Base-by-base conservation (phyloP, 176 grass and related monocot genomes). In the Ananas comosus region DNA sequence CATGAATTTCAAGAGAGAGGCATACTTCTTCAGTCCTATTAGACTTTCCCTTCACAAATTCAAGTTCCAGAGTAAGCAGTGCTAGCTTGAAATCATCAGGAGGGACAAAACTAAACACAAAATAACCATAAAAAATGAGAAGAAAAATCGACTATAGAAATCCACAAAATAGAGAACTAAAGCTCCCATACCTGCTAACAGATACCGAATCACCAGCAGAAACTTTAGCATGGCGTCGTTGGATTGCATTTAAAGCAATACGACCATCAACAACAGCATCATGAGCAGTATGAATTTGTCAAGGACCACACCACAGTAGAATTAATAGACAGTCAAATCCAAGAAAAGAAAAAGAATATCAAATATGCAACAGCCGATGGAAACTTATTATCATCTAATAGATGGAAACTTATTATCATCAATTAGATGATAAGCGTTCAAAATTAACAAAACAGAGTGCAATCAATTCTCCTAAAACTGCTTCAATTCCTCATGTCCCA, bases 211-310 rank as follows among this genome's bases (percentile, higher is more conserved):
- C 89, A 9, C 94, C 94, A 70, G 94, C 65, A 16, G 94, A 97
- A 81, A 97, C 94, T 80, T 90, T 90, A 12, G 89, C 73, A 75
- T 97, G 89, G 13, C 89, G 80, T 67, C 94, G 84, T 63, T 97
- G 94, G 70, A 97, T 90, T 61, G 94, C 94, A 74, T 97, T 97
- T 57, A 97, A 71, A 49, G 89, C 89, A 52, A 97, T 83, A 76
- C 75, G 85, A 68, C 82, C 90, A 65, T 63, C 79, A 13, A 74
- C 29, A 68, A 97, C 67, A 64, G 78, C 85, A 49, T 92, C 86
- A 77, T 97, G 94, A 70, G 80, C 71, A 71, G 94, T 97, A 73
- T 77, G 25, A 51, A 33, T 72, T 75, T 9, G 61, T 97, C 84
- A 97, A 97, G 87, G 84, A 83, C 75, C 28, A 83, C 59, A 69